Conservation (phyloP, 129 eudicot genomes). For the Centrapalus pauciflorus region DNA sequence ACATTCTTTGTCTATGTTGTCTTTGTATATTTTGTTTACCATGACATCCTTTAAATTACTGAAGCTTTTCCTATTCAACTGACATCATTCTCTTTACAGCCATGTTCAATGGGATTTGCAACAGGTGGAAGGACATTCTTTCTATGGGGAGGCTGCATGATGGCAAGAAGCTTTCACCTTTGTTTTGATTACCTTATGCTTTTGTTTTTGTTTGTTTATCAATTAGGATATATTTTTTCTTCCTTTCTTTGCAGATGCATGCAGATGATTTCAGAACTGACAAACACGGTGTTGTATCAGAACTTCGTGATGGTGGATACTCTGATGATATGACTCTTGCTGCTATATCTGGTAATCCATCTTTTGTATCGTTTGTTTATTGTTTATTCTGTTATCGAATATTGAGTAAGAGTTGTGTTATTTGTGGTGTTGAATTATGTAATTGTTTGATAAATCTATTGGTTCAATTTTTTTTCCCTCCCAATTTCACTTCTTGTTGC, state of each 20-base stretch:
- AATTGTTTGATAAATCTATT: background rate
- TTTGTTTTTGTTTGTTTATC: background rate
- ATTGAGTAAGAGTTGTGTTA: background rate
- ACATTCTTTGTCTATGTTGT: background rate
- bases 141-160: constrained; percentile 99
- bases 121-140: constrained; percentile 97
- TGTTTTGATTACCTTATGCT: constrained; percentile 6
- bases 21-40: background rate
- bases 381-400: background rate
- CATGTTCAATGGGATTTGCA: constrained; percentile 99
- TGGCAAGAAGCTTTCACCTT: constrained; percentile 53
- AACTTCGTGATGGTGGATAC: constrained; percentile 93
- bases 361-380: background rate
- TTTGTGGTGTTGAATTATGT: background rate
- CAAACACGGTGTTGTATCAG: constrained; percentile 77
- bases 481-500: too few species aligned
- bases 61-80: background rate
- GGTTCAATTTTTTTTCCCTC: too few species aligned
- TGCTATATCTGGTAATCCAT: constrained; percentile 74
- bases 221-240: background rate
- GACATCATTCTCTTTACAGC: constrained; percentile 41
- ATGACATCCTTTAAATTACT: background rate
- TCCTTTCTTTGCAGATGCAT: constrained; percentile 69
- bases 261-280: constrained; percentile 94
- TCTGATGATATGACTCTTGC: constrained; percentile 99